Percentiles rank a stretch among this genome's conserved stretches.
Conservation (phyloP, 2,329 filamentous ascomycete genomes). For the Aspergillus pseudoviridinutans region DNA sequence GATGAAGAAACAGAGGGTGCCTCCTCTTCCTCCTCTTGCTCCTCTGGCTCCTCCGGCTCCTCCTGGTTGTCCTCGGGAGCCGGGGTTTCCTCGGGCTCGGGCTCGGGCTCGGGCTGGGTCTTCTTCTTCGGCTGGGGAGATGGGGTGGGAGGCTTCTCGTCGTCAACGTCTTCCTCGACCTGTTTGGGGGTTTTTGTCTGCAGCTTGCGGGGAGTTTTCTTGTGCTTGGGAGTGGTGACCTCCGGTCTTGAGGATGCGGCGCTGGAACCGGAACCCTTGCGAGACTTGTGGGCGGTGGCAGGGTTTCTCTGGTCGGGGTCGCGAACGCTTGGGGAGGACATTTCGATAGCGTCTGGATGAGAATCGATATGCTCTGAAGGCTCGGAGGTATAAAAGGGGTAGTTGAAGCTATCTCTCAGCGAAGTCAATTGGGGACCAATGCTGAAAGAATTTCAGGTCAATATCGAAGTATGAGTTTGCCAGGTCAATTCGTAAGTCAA, state of each 20-base stretch:
- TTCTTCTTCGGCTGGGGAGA: slow-evolving; percentile 22
- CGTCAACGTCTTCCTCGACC: slow-evolving; percentile 14
- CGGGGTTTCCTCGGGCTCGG: background rate
- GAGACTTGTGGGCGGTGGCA: slow-evolving; percentile 16
- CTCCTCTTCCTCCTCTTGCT: too few relatives aligned
- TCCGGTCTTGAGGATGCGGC: slow-evolving; percentile 10
- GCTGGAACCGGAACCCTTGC: slow-evolving; percentile 18
- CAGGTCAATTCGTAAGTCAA: background rate
- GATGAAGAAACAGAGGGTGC: background rate
- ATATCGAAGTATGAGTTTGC: background rate
- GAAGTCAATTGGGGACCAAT: background rate
- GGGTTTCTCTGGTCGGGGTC: background rate
- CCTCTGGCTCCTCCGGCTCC: background rate
- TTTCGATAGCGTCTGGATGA: background rate
- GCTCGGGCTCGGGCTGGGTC: background rate
- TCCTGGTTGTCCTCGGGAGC: background rate
- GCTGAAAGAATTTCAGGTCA: background rate
- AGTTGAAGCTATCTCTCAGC: background rate
- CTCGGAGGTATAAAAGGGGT: background rate
- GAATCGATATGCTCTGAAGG: background rate
- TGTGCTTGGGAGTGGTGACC: slow-evolving; percentile 11
- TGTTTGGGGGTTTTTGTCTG: slow-evolving; percentile 19
- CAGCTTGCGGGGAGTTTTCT: slow-evolving; percentile 23
- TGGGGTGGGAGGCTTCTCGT: slow-evolving; percentile 16
- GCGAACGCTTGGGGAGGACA: background rate